These are phyloP conservation scores for Candida endomychidarum DNA, from an alignment of 805 yeast genomes.

Conservation along the genomic window DNA sequence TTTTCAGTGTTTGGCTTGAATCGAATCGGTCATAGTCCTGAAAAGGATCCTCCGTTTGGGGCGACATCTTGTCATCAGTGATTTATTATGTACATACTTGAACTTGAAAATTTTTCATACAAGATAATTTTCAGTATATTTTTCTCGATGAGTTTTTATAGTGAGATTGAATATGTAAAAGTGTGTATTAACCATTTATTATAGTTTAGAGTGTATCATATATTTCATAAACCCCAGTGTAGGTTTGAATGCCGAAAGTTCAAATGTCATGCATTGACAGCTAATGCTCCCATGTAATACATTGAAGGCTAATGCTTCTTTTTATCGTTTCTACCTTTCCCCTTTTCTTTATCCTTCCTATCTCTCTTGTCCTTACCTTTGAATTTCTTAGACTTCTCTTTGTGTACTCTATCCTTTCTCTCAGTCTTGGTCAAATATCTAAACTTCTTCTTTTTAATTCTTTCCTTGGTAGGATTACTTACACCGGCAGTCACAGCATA, in stretches of 20 bases:
- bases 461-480: slow-evolving; percentile 36
- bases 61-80: slow-evolving; percentile 70
- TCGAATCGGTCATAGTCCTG: slow-evolving; percentile 72
- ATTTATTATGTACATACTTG: slow-evolving; percentile 5
- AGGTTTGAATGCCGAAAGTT: too few species aligned
- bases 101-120: neutral
- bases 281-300: too few species aligned
- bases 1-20: slow-evolving; percentile 65
- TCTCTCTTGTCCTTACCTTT: slow-evolving; percentile 4
- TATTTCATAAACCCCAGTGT: too few species aligned
- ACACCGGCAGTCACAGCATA: slow-evolving; percentile 70
- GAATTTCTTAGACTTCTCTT: slow-evolving; percentile 23
- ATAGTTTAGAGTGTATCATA: neutral
- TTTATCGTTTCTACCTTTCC: neutral
- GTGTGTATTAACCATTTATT: neutral
- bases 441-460: slow-evolving; percentile 58
- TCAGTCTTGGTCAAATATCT: slow-evolving; percentile 83
- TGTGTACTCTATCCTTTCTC: slow-evolving; percentile 51
- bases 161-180: neutral
- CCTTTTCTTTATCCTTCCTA: slow-evolving; percentile 7
- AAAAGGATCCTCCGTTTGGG: slow-evolving; percentile 68
- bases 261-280: too few species aligned
- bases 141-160: slow-evolving; percentile 4
- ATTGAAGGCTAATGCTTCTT: too few species aligned
- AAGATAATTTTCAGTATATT: too few species aligned